A percentile compares a stretch with the other conserved stretches of the same genome.
phyloP scores from a whole-genome alignment of 192 early-diverging fungal genomes.

The Linnemannia exigua region DNA sequence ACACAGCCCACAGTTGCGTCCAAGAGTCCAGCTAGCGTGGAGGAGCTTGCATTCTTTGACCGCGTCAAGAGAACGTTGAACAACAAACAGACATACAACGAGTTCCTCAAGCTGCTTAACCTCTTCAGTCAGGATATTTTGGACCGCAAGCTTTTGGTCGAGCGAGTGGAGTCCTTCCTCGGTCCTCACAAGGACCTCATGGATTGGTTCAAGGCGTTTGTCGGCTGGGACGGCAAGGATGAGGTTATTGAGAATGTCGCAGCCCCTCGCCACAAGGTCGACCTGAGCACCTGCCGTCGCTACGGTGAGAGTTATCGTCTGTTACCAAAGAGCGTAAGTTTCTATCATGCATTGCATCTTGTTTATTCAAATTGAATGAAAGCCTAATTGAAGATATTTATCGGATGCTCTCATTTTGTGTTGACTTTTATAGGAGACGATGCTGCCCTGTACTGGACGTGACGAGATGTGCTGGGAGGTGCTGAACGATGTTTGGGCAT shows the following conservation, averaged over 20 bases:
- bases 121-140: slow-evolving; percentile 95
- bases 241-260: slow-evolving; percentile 75
- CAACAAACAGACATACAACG: slow-evolving; percentile 91
- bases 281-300: slow-evolving; percentile 70
- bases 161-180: slow-evolving; percentile 89
- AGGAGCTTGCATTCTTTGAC: slow-evolving; percentile 97
- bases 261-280: slow-evolving; percentile 71
- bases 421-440: slow-evolving; percentile 56
- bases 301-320: slow-evolving; percentile 83
- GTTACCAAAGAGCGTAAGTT: slow-evolving; percentile 74
- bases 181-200: slow-evolving; percentile 87
- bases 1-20: slow-evolving; percentile 32
- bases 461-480: slow-evolving; percentile 94
- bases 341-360: not conserved
- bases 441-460: slow-evolving; percentile 87
- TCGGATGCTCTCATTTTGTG: not conserved
- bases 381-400: not conserved
- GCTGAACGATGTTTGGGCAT: slow-evolving; percentile 96
- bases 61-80: slow-evolving; percentile 88
- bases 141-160: slow-evolving; percentile 85
- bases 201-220: slow-evolving; percentile 94
- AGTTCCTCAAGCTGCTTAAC: slow-evolving; percentile 97
- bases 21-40: slow-evolving; percentile 64
- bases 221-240: slow-evolving; percentile 86
- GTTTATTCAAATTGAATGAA: not conserved